These are phyloP conservation scores for Dacryopinax primogenitus DNA, from an alignment of 768 basidiomycete genomes.

Conservation along the genomic window DNA sequence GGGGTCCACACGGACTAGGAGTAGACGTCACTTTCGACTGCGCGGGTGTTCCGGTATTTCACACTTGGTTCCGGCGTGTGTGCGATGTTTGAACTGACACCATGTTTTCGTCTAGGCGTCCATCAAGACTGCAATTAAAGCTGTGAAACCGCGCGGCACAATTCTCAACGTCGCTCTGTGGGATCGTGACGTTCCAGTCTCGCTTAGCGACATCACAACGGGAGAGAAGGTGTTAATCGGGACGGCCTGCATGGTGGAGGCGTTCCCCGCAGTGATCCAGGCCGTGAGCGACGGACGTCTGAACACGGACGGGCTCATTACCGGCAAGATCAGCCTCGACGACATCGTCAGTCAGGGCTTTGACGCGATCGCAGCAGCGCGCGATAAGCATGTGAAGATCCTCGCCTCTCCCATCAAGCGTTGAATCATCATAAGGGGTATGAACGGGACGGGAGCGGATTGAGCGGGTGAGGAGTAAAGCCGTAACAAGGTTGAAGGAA, in stretches of 20 bases:
- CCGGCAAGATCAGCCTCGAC: conserved; percentile 31
- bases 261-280: conserved; percentile 31
- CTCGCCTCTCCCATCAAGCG: conserved; percentile 6
- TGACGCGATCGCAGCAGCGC: conserved; percentile 17
- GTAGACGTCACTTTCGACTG: conserved; percentile 39
- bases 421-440: neutral
- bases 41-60: conserved; percentile 32
- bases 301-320: conserved; percentile 31
- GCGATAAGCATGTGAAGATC: conserved; percentile 9
- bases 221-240: conserved; percentile 34
- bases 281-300: conserved; percentile 33
- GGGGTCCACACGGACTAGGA: conserved; percentile 26
- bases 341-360: conserved; percentile 36
- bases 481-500: too few relatives aligned
- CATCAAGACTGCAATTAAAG: conserved; percentile 28
- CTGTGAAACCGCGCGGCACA: conserved; percentile 32
- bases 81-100: neutral
- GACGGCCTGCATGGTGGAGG: conserved; percentile 30
- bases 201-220: conserved; percentile 29
- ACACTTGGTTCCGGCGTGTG: neutral
- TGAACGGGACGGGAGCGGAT: neutral
- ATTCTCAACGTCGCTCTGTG: conserved; percentile 36
- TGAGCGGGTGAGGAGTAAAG: neutral
- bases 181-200: conserved; percentile 28
- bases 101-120: neutral